These are phyloP conservation scores for Podila horticola DNA, from an alignment of 192 early-diverging fungal genomes.

Conservation along the genomic window DNA sequence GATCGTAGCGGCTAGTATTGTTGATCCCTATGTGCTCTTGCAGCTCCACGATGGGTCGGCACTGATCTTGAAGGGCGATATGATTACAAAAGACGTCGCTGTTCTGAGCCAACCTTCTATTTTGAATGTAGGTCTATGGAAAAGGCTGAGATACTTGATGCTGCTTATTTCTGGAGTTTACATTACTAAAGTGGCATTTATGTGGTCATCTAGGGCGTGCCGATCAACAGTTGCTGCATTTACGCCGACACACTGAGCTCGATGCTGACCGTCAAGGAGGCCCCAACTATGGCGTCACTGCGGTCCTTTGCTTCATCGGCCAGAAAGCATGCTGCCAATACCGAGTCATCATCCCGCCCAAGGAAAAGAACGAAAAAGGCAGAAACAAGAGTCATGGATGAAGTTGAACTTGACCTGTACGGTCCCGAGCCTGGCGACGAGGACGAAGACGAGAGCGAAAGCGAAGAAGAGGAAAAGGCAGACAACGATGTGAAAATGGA, in stretches of 20 bases:
- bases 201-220: constrained; percentile 7
- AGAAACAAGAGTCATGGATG: constrained; percentile 20
- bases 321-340: constrained; percentile 1
- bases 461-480: constrained; percentile 55
- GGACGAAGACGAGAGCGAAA: constrained; percentile 60
- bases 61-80: constrained; percentile 68
- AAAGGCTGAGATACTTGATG: not conserved
- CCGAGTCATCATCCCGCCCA: not conserved
- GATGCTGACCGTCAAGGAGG: constrained; percentile 38
- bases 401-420: constrained; percentile 48
- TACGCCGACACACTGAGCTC: constrained; percentile 31
- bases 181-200: not conserved
- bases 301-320: constrained; percentile 10
- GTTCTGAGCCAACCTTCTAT: constrained; percentile 42
- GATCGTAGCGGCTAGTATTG: constrained; percentile 78
- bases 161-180: not conserved
- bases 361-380: constrained; percentile 33
- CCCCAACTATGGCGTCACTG: constrained; percentile 42
- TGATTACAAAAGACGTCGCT: constrained; percentile 55
- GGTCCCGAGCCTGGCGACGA: constrained; percentile 37
- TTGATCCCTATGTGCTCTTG: constrained; percentile 85
- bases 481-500: constrained; percentile 21
- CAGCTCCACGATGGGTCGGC: constrained; percentile 71
- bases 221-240: constrained; percentile 45
- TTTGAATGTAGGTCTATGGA: constrained; percentile 51